phyloP scores from a whole-genome alignment of 306 rosid species.

The Herpetospermum pedunculosum region DNA sequence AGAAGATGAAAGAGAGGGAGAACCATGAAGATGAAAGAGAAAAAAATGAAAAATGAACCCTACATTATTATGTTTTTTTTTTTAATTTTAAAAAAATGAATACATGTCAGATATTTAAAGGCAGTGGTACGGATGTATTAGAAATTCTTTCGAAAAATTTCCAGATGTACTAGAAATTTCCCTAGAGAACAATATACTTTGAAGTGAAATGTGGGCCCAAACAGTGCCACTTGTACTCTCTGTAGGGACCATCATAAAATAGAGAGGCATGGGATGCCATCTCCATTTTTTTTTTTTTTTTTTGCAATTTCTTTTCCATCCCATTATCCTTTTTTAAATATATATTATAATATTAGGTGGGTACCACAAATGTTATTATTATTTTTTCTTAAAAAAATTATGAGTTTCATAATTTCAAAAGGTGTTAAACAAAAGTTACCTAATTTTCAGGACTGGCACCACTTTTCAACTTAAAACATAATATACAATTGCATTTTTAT shows the following conservation, averaged over 20 bases:
- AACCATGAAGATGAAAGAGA: no score
- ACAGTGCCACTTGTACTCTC: background rate
- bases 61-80: no score
- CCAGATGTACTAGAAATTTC: no score
- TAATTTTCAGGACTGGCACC: background rate
- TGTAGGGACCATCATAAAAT: background rate
- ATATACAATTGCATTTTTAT: background rate
- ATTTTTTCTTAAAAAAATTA: background rate
- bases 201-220: background rate
- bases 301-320: background rate
- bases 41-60: background rate
- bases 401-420: background rate
- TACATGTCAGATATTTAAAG: no score
- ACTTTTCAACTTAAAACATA: background rate
- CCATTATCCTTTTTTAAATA: background rate
- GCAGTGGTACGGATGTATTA: no score
- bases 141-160: no score
- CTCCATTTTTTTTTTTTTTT: background rate
- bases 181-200: no score
- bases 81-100: no score
- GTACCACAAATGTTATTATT: background rate
- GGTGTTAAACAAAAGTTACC: background rate
- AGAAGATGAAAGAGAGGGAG: no score
- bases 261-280: slow-evolving; percentile 3
- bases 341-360: background rate